Conservation (phyloP, 208 protist species). For the Crithidia bombi region DNA sequence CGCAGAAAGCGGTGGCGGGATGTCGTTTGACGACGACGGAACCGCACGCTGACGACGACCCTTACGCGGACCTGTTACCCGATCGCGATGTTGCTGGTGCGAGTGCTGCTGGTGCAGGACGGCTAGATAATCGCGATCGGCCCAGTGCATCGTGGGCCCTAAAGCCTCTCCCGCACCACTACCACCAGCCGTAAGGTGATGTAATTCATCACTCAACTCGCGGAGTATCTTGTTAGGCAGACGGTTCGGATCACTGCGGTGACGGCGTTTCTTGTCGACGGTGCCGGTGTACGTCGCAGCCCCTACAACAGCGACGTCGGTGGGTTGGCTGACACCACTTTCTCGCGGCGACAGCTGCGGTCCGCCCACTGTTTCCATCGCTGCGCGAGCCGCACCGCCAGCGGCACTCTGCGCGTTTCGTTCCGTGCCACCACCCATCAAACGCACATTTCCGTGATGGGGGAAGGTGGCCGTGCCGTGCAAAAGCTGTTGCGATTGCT, state of each 20-base stretch:
- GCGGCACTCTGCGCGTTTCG: background rate
- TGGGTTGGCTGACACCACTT: background rate
- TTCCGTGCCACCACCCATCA: background rate
- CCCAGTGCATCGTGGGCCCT: constrained; percentile 24
- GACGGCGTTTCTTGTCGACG: constrained; percentile 5
- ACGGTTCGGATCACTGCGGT: constrained; percentile 24
- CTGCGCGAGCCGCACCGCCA: too few species aligned
- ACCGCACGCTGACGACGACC: background rate
- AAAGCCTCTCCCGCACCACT: constrained; percentile 9
- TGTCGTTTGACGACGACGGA: background rate
- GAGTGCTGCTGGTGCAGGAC: background rate
- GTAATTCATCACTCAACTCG: constrained; percentile 37
- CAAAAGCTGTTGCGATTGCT: background rate
- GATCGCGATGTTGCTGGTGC: constrained; percentile 2
- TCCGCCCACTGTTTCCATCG: background rate
- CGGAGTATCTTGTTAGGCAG: constrained; percentile 33
- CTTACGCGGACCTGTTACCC: background rate
- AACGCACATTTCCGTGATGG: too few species aligned
- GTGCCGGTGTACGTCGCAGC: background rate
- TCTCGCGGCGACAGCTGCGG: background rate
- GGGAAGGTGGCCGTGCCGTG: too few species aligned
- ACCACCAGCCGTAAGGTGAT: background rate
- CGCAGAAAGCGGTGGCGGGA: constrained; percentile 19
- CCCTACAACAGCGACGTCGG: background rate
- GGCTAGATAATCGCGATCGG: background rate